Conservation (phyloP, 495 filamentous ascomycete genomes). For the Hypoxylon lienhwacheense region DNA sequence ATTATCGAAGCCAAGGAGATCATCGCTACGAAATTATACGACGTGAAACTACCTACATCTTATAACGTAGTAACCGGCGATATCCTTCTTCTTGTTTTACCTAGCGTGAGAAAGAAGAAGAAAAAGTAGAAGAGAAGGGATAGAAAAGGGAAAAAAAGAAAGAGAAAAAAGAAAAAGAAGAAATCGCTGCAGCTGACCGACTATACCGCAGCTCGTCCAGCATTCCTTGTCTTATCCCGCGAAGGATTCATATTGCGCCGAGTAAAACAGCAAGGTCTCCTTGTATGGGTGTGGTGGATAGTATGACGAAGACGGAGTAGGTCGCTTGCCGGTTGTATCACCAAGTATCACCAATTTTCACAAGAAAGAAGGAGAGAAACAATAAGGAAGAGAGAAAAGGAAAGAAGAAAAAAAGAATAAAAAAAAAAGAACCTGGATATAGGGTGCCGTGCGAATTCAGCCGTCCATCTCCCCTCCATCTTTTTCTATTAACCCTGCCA, state of each 20-base stretch:
- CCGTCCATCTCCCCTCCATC: conserved; percentile 34
- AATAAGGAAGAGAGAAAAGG: too few relatives aligned
- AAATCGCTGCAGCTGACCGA: conserved; percentile 29
- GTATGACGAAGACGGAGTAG: conserved; percentile 20
- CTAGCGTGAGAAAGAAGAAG: too few relatives aligned
- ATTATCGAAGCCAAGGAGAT: too few relatives aligned
- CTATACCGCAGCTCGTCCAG: conserved; percentile 1
- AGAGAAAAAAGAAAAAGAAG: too few relatives aligned
- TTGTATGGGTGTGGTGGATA: conserved; percentile 27
- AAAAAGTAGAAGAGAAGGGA: conserved; percentile 25
- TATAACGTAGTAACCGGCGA: too few relatives aligned
- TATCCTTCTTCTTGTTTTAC: too few relatives aligned
- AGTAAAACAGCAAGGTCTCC: conserved; percentile 11
- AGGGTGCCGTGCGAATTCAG: conserved; percentile 31
- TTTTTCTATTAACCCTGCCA: conserved; percentile 31
- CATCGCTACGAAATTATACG: too few relatives aligned
- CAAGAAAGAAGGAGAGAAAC: too few relatives aligned
- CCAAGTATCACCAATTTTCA: too few relatives aligned
- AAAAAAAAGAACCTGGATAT: conserved; percentile 28
- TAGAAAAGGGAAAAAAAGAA: conserved; percentile 6
- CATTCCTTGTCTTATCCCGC: conserved; percentile 6
- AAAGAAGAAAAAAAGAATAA: too few relatives aligned
- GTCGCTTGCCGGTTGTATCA: conserved; percentile 37
- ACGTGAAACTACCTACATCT: too few relatives aligned
- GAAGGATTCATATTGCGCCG: conserved; percentile 35